A percentile compares a stretch with the other conserved stretches of the same genome.
These are phyloP conservation scores for Leersia perrieri DNA, from an alignment of 176 grass and related monocot species.

Conservation along the genomic window DNA sequence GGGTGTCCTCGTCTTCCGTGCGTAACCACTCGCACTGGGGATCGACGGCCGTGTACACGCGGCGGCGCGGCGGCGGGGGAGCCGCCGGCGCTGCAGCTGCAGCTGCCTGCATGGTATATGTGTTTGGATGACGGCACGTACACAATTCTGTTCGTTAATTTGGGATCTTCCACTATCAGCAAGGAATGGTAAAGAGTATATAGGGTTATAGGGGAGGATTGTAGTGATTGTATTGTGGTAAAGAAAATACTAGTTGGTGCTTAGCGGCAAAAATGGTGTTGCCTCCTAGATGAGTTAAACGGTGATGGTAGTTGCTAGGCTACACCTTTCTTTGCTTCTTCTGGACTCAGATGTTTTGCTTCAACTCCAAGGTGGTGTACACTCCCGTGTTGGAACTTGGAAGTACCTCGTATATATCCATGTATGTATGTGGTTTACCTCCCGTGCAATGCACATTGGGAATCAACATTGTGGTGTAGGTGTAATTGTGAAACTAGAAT, in stretches of 20 bases:
- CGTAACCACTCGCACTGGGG: constrained; percentile 44
- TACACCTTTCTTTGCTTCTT: constrained; percentile 39
- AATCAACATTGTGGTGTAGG: neutral
- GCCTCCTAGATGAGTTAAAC: constrained; percentile 11
- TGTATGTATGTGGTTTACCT: neutral
- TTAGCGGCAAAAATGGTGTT: neutral
- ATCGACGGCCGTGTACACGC: constrained; percentile 32
- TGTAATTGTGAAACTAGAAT: neutral
- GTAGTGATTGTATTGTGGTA: neutral
- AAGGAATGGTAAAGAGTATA: neutral
- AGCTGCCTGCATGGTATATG: neutral
- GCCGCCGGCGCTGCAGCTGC: neutral
- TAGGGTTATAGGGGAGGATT: neutral
- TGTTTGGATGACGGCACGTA: neutral
- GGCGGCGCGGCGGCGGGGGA: neutral
- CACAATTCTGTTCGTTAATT: neutral
- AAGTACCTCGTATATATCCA: neutral
- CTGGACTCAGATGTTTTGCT: constrained; percentile 28
- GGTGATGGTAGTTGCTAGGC: constrained; percentile 2
- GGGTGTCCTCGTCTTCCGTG: constrained; percentile 27
- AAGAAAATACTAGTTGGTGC: neutral
- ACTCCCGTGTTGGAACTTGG: neutral
- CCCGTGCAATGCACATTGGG: neutral
- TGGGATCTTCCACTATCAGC: neutral
- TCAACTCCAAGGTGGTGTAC: neutral